These are phyloP conservation scores for Ceratocystis destructans DNA, from an alignment of 2,329 filamentous ascomycete species.

Conservation along the genomic window DNA sequence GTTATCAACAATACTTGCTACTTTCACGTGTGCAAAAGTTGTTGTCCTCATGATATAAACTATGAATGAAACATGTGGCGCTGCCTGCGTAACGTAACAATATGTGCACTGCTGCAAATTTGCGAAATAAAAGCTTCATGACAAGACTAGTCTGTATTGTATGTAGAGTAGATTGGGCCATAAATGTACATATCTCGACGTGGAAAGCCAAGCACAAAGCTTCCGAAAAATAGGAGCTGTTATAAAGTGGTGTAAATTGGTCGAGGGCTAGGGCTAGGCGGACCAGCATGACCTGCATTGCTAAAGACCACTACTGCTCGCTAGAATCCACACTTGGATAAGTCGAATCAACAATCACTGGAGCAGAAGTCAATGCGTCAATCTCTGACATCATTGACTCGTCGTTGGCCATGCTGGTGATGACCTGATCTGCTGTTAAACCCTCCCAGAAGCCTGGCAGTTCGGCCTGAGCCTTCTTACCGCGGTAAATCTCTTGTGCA, in stretches of 20 bases:
- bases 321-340: background rate
- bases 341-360: slow-evolving; percentile 10
- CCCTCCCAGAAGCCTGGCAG: slow-evolving; percentile 42
- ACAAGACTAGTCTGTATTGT: no score
- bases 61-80: no score
- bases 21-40: background rate
- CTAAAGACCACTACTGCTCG: background rate
- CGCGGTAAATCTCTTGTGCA: slow-evolving; percentile 58
- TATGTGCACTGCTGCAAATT: no score
- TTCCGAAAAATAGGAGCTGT: no score
- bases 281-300: background rate
- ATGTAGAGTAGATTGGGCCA: no score
- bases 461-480: slow-evolving; percentile 42
- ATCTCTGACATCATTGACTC: slow-evolving; percentile 47
- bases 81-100: no score
- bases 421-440: slow-evolving; percentile 41
- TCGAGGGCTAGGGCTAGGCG: background rate
- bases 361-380: slow-evolving; percentile 26
- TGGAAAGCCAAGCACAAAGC: no score
- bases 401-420: slow-evolving; percentile 41
- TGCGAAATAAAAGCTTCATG: no score
- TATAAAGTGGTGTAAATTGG: background rate
- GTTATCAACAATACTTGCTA: background rate
- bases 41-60: background rate
- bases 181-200: no score